phyloP scores from a whole-genome alignment of 2,329 filamentous ascomycete species.

The Diaporthe ilicicola region DNA sequence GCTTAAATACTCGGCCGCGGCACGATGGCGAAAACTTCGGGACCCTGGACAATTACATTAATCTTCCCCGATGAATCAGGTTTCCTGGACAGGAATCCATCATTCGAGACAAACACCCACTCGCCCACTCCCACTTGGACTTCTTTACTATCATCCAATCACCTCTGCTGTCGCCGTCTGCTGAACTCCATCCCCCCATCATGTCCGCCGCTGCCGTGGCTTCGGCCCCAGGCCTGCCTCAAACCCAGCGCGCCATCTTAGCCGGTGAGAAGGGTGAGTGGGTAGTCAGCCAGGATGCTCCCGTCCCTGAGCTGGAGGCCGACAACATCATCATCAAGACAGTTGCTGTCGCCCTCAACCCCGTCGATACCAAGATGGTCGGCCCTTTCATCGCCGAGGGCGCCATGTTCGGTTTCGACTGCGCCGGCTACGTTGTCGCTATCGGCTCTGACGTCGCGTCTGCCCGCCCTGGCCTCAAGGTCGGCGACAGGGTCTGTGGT shows the following conservation, averaged over 20 bases:
- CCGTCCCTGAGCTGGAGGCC: background rate
- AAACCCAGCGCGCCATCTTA: conserved; percentile 14
- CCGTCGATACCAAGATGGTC: conserved; percentile 43
- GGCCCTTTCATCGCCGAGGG: conserved; percentile 36
- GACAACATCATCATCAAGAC: conserved; percentile 14
- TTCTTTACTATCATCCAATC: background rate
- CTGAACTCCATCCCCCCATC: background rate
- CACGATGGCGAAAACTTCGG: background rate
- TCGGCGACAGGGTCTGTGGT: conserved; percentile 36
- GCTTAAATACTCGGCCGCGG: background rate
- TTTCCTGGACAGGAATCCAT: background rate
- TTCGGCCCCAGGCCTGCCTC: conserved; percentile 1
- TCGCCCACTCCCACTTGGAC: background rate
- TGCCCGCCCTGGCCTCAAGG: background rate
- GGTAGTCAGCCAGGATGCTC: background rate
- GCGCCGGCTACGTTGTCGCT: conserved; percentile 39
- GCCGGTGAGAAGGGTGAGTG: background rate
- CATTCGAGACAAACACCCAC: background rate
- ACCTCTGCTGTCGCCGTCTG: background rate
- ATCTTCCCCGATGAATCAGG: background rate
- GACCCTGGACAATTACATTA: background rate
- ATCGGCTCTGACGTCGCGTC: conserved; percentile 35
- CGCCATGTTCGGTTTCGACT: conserved; percentile 41
- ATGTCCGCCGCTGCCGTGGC: conserved; percentile 2
- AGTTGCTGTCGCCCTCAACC: conserved; percentile 43